Evolutionary conservation across 441 rosid genomes (phyloP).

Genomic region (Euphorbia celastroides): DNA sequence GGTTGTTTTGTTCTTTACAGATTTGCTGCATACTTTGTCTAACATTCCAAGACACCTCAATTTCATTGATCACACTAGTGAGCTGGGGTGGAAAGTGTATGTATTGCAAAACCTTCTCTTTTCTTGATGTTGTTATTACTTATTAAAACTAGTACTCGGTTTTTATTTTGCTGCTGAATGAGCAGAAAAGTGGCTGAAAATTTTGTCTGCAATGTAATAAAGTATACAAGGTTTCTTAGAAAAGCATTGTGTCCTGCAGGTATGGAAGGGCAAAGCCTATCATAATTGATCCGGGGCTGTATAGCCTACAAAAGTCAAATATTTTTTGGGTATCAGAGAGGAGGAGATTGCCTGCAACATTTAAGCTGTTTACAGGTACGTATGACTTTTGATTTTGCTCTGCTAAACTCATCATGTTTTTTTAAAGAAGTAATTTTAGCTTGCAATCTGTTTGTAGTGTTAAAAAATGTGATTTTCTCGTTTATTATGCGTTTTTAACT

Average conservation of each 20-base stretch:
- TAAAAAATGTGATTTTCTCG: neutral
- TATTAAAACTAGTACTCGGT: neutral
- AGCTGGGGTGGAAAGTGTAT: conserved; percentile 83
- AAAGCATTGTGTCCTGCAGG: conserved; percentile 25
- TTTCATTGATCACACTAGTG: conserved; percentile 74
- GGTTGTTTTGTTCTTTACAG: conserved; percentile 29
- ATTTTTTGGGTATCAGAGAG: conserved; percentile 68
- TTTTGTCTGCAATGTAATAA: neutral
- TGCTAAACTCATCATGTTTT: neutral
- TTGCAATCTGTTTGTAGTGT: neutral
- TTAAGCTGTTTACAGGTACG: conserved; percentile 67
- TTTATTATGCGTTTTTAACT: neutral
- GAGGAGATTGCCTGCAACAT: conserved; percentile 57
- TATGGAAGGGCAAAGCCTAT: conserved; percentile 77
- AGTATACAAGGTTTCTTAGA: conserved; percentile 4
- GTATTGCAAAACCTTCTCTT: conserved; percentile 13
- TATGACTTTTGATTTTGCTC: neutral
- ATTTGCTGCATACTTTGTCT: conserved; percentile 54
- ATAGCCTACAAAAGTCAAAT: conserved; percentile 53
- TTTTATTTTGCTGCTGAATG: neutral
- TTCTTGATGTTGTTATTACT: conserved; percentile 5
- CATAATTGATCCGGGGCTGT: conserved; percentile 76
- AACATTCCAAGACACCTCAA: conserved; percentile 53
- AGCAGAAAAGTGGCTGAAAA: neutral
- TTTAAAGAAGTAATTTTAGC: neutral